Evolutionary conservation across 106 monocot species (phyloP), one percentile per base, ranked within the genome.

Genomic region (Acanthochlamys bracteata): DNA sequence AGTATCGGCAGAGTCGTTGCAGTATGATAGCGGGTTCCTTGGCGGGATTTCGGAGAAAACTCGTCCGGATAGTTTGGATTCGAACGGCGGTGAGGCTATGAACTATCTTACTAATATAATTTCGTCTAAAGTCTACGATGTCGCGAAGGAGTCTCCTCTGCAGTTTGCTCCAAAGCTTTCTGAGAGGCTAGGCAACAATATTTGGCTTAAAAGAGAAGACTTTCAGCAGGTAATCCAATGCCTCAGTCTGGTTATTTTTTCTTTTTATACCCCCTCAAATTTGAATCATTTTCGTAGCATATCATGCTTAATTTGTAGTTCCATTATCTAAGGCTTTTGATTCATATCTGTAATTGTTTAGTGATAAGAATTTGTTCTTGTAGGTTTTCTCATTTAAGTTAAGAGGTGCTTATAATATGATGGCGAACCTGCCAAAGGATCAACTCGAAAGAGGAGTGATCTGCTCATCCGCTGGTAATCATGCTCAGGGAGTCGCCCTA

Each of bases 361-460:
- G 6, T 33, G 33, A 33, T 33, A 33, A 33, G 33, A 8, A 10
- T 20, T 55, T 22, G 3, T 17, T 45, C 55, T 11, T 71, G 51
- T 40, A 99, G 98, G 98, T 92, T 1, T 99, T 99, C 77, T 99
- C 98, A 7, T 99, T 99, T 67, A 99, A 99, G 70, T 63, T 99
- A 67, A 72, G 98, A 22, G 98, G 98, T 56, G 98, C 98, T 17
- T 99, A 99, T 64, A 92, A 99, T 47, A 99, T 99, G 98, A 99
- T 99, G 98, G 83, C 77, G 39, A 92, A 92, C 61, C 83, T 99
- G 61, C 66, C 92, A 9, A 68, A 62, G 59, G 88, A 99, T 58
- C 72, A 79, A 64, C 70, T 99, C 56, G 81, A 85, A 9, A 83
- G 51, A 57, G 98, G 98, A 54, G 98, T 99, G 25, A 86, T 99